Conservation (phyloP, 768 basidiomycete genomes). For the Exidia glandulosa region DNA sequence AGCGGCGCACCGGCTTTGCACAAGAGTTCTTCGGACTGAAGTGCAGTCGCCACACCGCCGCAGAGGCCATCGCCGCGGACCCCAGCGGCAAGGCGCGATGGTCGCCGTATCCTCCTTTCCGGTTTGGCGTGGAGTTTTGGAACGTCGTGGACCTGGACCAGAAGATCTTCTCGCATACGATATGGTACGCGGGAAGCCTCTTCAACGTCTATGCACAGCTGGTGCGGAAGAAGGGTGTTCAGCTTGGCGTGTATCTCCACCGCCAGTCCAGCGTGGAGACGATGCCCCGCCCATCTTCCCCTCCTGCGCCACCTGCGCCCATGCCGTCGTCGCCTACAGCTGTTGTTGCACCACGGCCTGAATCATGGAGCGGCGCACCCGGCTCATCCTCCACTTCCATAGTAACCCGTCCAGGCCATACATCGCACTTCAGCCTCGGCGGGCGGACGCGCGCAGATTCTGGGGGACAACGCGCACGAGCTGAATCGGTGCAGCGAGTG, state of each 20-base stretch:
- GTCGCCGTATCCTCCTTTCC: slow-evolving; percentile 67
- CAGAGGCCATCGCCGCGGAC: slow-evolving; percentile 30
- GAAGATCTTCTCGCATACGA: slow-evolving; percentile 76
- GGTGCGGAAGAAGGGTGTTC: slow-evolving; percentile 66
- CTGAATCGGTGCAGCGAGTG: neutral
- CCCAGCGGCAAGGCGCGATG: slow-evolving; percentile 39
- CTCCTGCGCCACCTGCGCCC: too few species aligned
- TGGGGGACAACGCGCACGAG: too few species aligned
- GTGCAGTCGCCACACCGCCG: slow-evolving; percentile 28
- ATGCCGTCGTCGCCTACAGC: neutral
- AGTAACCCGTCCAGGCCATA: neutral
- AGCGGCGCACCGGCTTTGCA: neutral
- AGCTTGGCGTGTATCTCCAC: slow-evolving; percentile 83
- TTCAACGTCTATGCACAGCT: slow-evolving; percentile 88
- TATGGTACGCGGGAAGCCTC: slow-evolving; percentile 83
- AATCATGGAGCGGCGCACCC: neutral
- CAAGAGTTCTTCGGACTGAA: slow-evolving; percentile 53
- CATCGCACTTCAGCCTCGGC: neutral
- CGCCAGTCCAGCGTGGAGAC: slow-evolving; percentile 74
- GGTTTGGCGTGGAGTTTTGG: slow-evolving; percentile 89
- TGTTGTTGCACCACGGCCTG: neutral
- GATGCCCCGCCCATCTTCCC: slow-evolving; percentile 60
- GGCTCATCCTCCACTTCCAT: neutral
- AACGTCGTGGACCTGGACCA: slow-evolving; percentile 71
- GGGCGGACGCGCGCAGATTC: neutral